A percentile compares a stretch with the other conserved stretches of the same genome.
These are phyloP conservation scores for Inonotus hispidus DNA, from an alignment of 1,284 basidiomycete genomes.

Conservation along the genomic window DNA sequence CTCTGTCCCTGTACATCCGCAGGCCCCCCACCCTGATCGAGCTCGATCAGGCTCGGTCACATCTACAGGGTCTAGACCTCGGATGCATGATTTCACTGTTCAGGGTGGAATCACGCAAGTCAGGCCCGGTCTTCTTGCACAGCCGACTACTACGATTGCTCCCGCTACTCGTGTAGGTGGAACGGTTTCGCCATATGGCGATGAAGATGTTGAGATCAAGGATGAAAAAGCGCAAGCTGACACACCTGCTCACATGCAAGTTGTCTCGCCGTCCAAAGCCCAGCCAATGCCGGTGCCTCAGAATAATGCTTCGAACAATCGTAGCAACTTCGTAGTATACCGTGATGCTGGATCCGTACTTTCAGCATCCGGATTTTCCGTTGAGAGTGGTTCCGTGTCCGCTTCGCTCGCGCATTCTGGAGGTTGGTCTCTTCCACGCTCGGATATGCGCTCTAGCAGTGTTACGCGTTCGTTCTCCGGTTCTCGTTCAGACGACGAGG, in stretches of 20 bases:
- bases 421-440: slow-evolving; percentile 49
- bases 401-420: slow-evolving; percentile 26
- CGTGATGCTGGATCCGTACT: slow-evolving; percentile 26
- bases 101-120: slow-evolving; percentile 30
- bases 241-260: not conserved
- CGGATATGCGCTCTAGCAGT: slow-evolving; percentile 39
- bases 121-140: slow-evolving; percentile 21
- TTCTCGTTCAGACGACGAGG: slow-evolving; percentile 33
- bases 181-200: slow-evolving; percentile 11
- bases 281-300: slow-evolving; percentile 16
- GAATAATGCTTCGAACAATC: not conserved
- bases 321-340: slow-evolving; percentile 14
- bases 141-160: slow-evolving; percentile 15
- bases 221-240: not conserved
- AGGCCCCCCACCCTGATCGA: slow-evolving; percentile 23
- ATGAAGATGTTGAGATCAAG: slow-evolving; percentile 6
- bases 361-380: slow-evolving; percentile 27
- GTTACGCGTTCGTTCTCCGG: slow-evolving; percentile 29
- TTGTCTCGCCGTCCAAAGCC: slow-evolving; percentile 8
- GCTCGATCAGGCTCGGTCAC: slow-evolving; percentile 34
- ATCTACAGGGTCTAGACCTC: slow-evolving; percentile 39
- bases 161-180: slow-evolving; percentile 42
- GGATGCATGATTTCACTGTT: slow-evolving; percentile 59
- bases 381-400: slow-evolving; percentile 24
- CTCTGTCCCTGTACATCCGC: slow-evolving; percentile 25